A percentile compares a stretch with the other conserved stretches of the same genome.
These are phyloP conservation scores for Trametes polyzona DNA, from an alignment of 1,284 basidiomycete genomes.

Conservation along the genomic window DNA sequence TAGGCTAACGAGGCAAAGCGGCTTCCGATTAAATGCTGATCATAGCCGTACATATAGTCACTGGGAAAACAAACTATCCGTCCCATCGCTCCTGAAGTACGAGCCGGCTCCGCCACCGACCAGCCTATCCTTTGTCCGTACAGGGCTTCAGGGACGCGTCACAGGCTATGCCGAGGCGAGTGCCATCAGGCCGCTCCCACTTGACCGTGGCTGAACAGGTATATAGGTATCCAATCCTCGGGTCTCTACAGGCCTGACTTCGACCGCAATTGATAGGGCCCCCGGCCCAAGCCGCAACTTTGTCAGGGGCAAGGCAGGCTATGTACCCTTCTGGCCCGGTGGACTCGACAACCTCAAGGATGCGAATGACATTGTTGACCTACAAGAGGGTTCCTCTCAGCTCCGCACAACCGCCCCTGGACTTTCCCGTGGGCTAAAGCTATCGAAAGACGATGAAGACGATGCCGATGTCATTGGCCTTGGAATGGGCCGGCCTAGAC, in stretches of 20 bases:
- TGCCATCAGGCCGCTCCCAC: not conserved
- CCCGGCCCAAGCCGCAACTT: constrained; percentile 82
- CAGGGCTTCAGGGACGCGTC: constrained; percentile 80
- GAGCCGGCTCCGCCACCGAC: constrained; percentile 80
- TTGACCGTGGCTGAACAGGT: not conserved
- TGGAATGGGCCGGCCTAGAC: not conserved
- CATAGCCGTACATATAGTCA: constrained; percentile 48
- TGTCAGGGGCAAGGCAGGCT: constrained; percentile 90
- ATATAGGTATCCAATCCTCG: constrained; percentile 55
- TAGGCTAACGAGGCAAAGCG: constrained; percentile 40
- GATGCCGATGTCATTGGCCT: constrained; percentile 46
- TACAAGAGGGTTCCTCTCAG: constrained; percentile 45
- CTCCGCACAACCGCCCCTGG: constrained; percentile 66
- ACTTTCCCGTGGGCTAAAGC: constrained; percentile 66
- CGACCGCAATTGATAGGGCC: constrained; percentile 83
- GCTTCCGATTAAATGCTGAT: constrained; percentile 16
- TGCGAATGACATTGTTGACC: constrained; percentile 38
- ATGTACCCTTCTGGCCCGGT: constrained; percentile 92
- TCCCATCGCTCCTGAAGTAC: constrained; percentile 65
- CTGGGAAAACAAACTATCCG: constrained; percentile 65
- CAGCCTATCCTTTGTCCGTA: constrained; percentile 73
- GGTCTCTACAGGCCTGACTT: constrained; percentile 66
- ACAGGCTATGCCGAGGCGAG: constrained; percentile 79
- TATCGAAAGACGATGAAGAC: constrained; percentile 58
- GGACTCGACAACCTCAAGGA: constrained; percentile 71